These are phyloP conservation scores for Termitomyces sp. DNA, from an alignment of 768 basidiomycete species.

Conservation along the genomic window DNA sequence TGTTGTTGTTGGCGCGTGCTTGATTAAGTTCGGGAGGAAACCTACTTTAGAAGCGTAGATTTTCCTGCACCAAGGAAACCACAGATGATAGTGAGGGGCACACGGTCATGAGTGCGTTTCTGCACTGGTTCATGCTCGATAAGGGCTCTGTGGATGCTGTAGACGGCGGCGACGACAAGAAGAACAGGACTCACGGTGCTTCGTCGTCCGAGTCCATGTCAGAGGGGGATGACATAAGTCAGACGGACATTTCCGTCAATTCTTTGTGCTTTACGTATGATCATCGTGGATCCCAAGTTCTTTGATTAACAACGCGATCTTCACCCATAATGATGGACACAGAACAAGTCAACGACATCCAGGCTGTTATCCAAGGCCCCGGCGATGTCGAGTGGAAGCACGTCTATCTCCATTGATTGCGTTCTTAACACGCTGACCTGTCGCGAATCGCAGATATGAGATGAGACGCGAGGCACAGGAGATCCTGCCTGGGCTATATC, in stretches of 20 bases:
- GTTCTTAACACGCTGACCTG: not conserved
- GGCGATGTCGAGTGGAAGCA: constrained; percentile 83
- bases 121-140: constrained; percentile 17
- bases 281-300: not conserved
- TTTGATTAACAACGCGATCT: not conserved
- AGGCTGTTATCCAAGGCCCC: constrained; percentile 68
- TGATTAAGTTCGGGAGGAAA: not conserved
- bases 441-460: constrained; percentile 58
- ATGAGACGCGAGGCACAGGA: constrained; percentile 96
- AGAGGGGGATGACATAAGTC: constrained; percentile 7
- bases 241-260: not conserved
- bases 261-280: not conserved
- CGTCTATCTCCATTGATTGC: constrained; percentile 15
- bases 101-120: constrained; percentile 21
- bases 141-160: constrained; percentile 15
- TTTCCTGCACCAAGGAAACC: constrained; percentile 96
- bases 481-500: constrained; percentile 73
- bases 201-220: constrained; percentile 52
- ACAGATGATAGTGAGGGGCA: constrained; percentile 91
- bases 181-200: constrained; percentile 40
- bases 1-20: not conserved
- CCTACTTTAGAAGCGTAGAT: constrained; percentile 81
- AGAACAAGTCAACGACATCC: constrained; percentile 36
- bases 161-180: not conserved
- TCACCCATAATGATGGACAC: constrained; percentile 1